A percentile compares a stretch with the other conserved stretches of the same genome.
Conservation (phyloP, 345 rosid genomes). For the Murraya paniculata region DNA sequence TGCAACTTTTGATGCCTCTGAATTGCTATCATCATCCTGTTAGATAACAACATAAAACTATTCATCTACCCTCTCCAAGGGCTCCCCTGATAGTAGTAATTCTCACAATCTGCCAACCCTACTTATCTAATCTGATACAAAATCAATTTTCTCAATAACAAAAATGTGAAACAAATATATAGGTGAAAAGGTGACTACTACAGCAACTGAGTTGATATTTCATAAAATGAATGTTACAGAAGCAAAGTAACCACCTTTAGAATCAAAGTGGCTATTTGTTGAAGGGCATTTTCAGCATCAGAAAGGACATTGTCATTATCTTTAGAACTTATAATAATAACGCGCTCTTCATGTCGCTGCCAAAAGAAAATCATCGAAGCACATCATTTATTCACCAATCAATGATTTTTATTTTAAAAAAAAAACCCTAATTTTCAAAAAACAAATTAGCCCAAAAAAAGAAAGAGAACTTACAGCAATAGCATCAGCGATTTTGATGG, state of each 20-base stretch:
- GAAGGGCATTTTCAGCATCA: slow-evolving; percentile 62
- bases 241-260: slow-evolving; percentile 31
- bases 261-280: slow-evolving; percentile 50
- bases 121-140: not conserved
- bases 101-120: not conserved
- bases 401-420: not conserved
- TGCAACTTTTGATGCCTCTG: slow-evolving; percentile 30
- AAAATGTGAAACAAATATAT: too few species aligned
- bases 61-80: too few species aligned
- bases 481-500: slow-evolving; percentile 65
- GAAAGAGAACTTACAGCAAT: slow-evolving; percentile 33
- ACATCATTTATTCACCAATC: not conserved
- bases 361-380: not conserved
- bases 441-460: not conserved
- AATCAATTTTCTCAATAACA: too few species aligned
- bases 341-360: slow-evolving; percentile 76
- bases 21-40: slow-evolving; percentile 51
- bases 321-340: slow-evolving; percentile 65
- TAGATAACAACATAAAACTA: slow-evolving; percentile 1
- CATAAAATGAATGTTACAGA: not conserved
- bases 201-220: not conserved
- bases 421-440: slow-evolving; percentile 1
- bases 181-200: too few species aligned
- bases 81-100: too few species aligned
- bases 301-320: slow-evolving; percentile 37